Conservation (phyloP, 345 rosid species). For the Gossypium herbaceum region DNA sequence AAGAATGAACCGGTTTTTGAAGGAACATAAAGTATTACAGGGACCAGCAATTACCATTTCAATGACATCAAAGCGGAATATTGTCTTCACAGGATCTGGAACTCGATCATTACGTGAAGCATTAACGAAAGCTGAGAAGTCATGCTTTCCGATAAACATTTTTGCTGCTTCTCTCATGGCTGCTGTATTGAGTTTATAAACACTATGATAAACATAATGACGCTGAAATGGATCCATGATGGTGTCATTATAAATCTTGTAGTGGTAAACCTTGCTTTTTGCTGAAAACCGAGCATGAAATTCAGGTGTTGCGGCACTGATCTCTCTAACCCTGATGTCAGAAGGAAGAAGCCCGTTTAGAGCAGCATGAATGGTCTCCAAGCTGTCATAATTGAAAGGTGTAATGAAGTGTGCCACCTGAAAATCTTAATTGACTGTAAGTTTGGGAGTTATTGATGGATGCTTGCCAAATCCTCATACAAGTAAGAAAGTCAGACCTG, state of each 20-base stretch:
- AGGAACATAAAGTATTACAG: not conserved
- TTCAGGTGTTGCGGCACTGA: conserved; percentile 65
- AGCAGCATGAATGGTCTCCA: conserved; percentile 68
- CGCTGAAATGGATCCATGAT: conserved; percentile 87
- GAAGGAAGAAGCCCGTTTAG: conserved; percentile 80
- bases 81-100: conserved; percentile 65
- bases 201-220: conserved; percentile 54
- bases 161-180: conserved; percentile 70
- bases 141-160: conserved; percentile 59
- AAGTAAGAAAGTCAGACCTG: conserved; percentile 55
- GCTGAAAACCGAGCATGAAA: conserved; percentile 90
- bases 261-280: conserved; percentile 64
- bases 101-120: conserved; percentile 62
- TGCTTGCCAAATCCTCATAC: conserved; percentile 15
- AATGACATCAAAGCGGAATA: conserved; percentile 54
- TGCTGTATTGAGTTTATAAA: conserved; percentile 52
- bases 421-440: conserved; percentile 19
- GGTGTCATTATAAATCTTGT: conserved; percentile 69
- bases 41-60: conserved; percentile 53
- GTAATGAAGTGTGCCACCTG: conserved; percentile 95
- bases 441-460: conserved; percentile 20
- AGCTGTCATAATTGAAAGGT: conserved; percentile 67
- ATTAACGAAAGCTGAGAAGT: conserved; percentile 89
- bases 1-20: not conserved
- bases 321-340: conserved; percentile 78